A percentile compares a stretch with the other conserved stretches of the same genome.
phyloP scores from a whole-genome alignment of 257 asterid genomes.

The Ophiorrhiza pumila region DNA sequence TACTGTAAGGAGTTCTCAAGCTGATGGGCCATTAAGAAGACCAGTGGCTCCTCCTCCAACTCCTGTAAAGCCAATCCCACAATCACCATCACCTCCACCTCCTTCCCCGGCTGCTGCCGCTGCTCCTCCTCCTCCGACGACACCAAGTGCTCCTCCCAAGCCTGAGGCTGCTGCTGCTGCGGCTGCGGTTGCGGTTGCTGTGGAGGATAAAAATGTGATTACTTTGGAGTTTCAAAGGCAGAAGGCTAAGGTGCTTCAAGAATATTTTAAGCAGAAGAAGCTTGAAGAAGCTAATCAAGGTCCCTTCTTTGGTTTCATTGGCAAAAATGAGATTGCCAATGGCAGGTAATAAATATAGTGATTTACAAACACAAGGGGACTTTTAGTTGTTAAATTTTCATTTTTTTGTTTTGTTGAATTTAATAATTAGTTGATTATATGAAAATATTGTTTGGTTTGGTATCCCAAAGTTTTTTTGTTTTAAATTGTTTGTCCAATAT shows the following conservation, averaged over 20 bases:
- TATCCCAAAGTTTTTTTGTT: neutral
- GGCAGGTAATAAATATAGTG: conserved; percentile 60
- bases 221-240: conserved; percentile 94
- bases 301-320: conserved; percentile 89
- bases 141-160: conserved; percentile 33
- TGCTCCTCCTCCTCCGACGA: conserved; percentile 26
- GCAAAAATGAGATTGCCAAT: conserved; percentile 85
- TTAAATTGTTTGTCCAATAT: neutral
- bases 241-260: conserved; percentile 93
- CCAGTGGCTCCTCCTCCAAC: conserved; percentile 68
- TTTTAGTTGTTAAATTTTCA: neutral
- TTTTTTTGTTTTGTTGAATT: neutral
- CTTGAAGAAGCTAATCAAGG: conserved; percentile 80
- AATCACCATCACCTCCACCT: conserved; percentile 51
- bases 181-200: conserved; percentile 38
- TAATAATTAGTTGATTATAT: neutral
- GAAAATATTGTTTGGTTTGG: neutral
- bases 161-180: conserved; percentile 37
- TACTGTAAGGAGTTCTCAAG: conserved; percentile 59
- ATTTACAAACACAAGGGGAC: neutral
- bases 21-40: conserved; percentile 87
- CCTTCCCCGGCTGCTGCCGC: conserved; percentile 28
- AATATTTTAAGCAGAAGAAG: conserved; percentile 89
- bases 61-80: conserved; percentile 76
- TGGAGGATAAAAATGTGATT: conserved; percentile 43